Evolutionary conservation across 2,329 filamentous ascomycete species (phyloP).

Genomic region (Myriosclerotinia duriaeana): DNA sequence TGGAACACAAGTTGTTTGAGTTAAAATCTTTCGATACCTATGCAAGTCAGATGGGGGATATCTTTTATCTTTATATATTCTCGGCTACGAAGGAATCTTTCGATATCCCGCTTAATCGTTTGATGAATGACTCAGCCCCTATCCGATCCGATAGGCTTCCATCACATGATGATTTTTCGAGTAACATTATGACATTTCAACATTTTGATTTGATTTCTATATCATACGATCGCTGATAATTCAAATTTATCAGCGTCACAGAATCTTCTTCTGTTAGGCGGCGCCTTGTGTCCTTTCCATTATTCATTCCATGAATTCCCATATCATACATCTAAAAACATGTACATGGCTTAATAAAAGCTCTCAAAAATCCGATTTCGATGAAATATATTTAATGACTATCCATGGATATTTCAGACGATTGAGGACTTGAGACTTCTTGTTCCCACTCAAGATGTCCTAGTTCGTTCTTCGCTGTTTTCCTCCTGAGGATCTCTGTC

Average conservation of each 20-base stretch:
- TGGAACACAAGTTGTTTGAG: neutral
- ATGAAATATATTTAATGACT: too few species aligned
- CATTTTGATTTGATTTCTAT: neutral
- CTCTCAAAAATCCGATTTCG: neutral
- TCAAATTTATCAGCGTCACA: conserved; percentile 24
- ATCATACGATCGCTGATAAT: conserved; percentile 32
- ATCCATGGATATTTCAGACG: neutral
- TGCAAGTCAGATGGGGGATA: conserved; percentile 3
- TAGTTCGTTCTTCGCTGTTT: neutral
- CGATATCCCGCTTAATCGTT: conserved; percentile 32
- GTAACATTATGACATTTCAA: conserved; percentile 18
- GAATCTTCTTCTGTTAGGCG: conserved; percentile 19
- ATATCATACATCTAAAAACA: conserved; percentile 24
- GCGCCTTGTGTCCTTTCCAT: conserved; percentile 27
- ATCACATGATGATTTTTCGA: conserved; percentile 35
- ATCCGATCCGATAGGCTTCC: conserved; percentile 23
- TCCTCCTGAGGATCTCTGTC: conserved; percentile 62
- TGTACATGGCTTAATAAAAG: conserved; percentile 18
- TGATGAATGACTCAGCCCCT: conserved; percentile 36
- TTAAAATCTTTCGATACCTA: neutral
- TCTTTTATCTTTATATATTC: conserved; percentile 34
- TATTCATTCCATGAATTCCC: conserved; percentile 30
- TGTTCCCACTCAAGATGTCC: conserved; percentile 41
- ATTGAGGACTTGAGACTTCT: conserved; percentile 8
- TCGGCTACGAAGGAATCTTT: conserved; percentile 25